Conservation (phyloP, 345 rosid species). For the Jatropha curcas region DNA sequence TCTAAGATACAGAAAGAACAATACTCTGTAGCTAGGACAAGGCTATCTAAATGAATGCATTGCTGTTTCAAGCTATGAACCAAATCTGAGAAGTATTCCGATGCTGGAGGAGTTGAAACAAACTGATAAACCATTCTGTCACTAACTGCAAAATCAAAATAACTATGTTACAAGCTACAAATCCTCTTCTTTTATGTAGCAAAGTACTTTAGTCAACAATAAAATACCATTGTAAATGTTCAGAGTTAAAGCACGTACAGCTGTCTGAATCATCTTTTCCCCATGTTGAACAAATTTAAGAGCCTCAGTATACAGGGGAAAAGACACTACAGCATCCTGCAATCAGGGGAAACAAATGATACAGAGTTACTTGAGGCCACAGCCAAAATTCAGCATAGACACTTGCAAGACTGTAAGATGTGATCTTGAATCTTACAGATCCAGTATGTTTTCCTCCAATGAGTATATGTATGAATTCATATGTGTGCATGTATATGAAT, state of each 20-base stretch:
- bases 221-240: conserved; percentile 54
- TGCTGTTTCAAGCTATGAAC: conserved; percentile 50
- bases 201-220: conserved; percentile 10
- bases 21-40: conserved; percentile 47
- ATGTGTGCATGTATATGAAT: not conserved
- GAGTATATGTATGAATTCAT: not conserved
- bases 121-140: conserved; percentile 57
- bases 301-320: conserved; percentile 60
- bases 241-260: conserved; percentile 71
- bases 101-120: conserved; percentile 55
- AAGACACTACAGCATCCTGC: conserved; percentile 61
- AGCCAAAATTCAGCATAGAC: not conserved
- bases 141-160: conserved; percentile 52
- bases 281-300: conserved; percentile 65
- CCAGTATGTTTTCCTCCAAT: not conserved
- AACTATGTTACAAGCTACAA: conserved; percentile 20
- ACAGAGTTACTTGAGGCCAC: not conserved
- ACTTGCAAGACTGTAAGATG: not conserved
- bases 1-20: conserved; percentile 17
- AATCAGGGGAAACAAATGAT: conserved; percentile 6
- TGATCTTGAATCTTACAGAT: not conserved
- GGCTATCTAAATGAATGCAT: conserved; percentile 45
- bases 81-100: conserved; percentile 59
- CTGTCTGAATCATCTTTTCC: conserved; percentile 79
- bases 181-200: conserved; percentile 3